A percentile compares a stretch with the other conserved stretches of the same genome.
phyloP scores from a whole-genome alignment of 257 asterid genomes.

The Handroanthus guayacan region DNA sequence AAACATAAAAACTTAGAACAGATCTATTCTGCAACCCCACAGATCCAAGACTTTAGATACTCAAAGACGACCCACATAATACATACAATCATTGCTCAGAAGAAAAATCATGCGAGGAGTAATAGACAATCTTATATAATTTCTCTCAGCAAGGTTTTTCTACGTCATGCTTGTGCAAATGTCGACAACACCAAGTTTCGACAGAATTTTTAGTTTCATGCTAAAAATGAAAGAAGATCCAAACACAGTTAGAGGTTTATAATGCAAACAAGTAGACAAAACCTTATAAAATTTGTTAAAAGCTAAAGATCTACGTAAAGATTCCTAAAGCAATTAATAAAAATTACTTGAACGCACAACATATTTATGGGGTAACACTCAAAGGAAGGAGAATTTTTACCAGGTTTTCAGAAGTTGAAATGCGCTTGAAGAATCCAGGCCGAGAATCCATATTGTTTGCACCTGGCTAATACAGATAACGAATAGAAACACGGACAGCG shows the following conservation, averaged over 20 bases:
- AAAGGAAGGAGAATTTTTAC: background rate
- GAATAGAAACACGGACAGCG: no score
- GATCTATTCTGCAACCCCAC: background rate
- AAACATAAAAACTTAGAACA: background rate
- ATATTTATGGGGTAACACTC: background rate
- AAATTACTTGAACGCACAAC: background rate
- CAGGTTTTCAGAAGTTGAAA: constrained; percentile 15
- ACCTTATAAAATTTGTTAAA: background rate
- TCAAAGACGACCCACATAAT: background rate
- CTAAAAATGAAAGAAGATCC: no score
- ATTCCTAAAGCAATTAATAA: background rate
- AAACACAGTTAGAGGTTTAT: background rate
- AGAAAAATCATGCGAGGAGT: background rate
- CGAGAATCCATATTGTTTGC: background rate
- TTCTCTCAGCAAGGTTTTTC: background rate
- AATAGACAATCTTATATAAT: background rate
- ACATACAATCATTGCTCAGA: background rate
- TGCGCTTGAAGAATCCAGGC: constrained; percentile 23
- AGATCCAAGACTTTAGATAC: background rate
- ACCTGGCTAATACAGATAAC: no score
- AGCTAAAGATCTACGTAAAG: background rate
- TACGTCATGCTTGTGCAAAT: no score
- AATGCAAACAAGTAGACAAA: background rate
- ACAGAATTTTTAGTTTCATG: no score
- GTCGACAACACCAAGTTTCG: no score